Conservation (phyloP, 768 basidiomycete species). For the Kwoniella sp. region DNA sequence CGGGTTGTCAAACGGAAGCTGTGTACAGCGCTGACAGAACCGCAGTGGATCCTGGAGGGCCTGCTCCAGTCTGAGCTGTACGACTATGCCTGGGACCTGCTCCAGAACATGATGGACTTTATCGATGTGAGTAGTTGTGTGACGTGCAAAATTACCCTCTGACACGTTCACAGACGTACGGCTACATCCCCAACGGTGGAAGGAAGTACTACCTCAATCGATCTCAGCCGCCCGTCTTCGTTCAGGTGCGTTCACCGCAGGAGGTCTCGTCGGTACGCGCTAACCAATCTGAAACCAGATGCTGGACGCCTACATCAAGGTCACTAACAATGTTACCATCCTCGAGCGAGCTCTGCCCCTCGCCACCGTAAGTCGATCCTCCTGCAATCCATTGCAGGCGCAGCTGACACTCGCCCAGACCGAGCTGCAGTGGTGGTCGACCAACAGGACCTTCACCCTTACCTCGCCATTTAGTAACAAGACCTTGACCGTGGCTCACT, state of each 20-base stretch:
- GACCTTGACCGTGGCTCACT: slow-evolving; percentile 65
- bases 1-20: neutral
- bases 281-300: slow-evolving; percentile 57
- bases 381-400: neutral
- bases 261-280: neutral
- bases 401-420: slow-evolving; percentile 52
- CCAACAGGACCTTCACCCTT: slow-evolving; percentile 59
- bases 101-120: slow-evolving; percentile 95
- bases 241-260: slow-evolving; percentile 56
- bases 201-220: slow-evolving; percentile 82
- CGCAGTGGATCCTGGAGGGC: slow-evolving; percentile 57
- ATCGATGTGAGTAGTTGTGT: slow-evolving; percentile 54
- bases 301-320: slow-evolving; percentile 75
- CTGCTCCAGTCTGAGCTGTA: slow-evolving; percentile 75
- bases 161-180: slow-evolving; percentile 53
- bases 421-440: slow-evolving; percentile 79
- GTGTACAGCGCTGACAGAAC: too few species aligned
- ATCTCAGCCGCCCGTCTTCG: slow-evolving; percentile 88
- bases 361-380: slow-evolving; percentile 62
- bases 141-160: neutral
- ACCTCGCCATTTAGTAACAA: slow-evolving; percentile 48
- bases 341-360: slow-evolving; percentile 75
- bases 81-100: slow-evolving; percentile 65
- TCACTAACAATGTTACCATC: slow-evolving; percentile 68
- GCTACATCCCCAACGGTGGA: slow-evolving; percentile 93